Evolutionary conservation across 495 filamentous ascomycete genomes (phyloP).

Genomic region (Aspergillus sclerotiicarbonarius): DNA sequence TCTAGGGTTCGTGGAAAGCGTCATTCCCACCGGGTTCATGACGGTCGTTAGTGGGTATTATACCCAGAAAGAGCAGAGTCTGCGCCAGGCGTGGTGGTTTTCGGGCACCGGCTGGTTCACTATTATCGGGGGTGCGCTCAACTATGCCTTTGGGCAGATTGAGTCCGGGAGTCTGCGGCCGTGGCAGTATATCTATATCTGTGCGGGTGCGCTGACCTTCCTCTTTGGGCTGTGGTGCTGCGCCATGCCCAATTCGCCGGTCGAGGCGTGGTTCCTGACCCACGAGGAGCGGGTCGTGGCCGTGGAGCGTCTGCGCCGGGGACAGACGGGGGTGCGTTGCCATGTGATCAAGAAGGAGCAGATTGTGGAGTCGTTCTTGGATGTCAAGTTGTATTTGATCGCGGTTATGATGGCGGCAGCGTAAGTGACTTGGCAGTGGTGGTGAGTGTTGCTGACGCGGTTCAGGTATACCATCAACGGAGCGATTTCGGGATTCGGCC

Average conservation of each 20-base stretch:
- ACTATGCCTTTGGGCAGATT: conserved; percentile 71
- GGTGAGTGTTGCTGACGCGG: background rate
- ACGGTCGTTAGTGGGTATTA: conserved; percentile 63
- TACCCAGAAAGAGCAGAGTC: conserved; percentile 64
- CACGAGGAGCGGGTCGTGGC: conserved; percentile 51
- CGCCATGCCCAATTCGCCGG: conserved; percentile 51
- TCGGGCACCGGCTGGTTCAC: conserved; percentile 64
- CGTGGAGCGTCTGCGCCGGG: conserved; percentile 51
- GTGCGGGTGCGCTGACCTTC: conserved; percentile 63
- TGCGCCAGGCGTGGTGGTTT: conserved; percentile 71
- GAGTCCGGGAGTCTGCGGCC: conserved; percentile 48
- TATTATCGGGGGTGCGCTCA: conserved; percentile 63
- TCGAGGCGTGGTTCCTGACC: conserved; percentile 53
- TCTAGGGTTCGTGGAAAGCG: conserved; percentile 61
- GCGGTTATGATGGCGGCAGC: conserved; percentile 58
- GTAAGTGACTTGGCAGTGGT: conserved; percentile 24
- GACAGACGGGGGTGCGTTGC: conserved; percentile 53
- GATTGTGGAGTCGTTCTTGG: conserved; percentile 46
- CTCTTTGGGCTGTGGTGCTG: conserved; percentile 64
- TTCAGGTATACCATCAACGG: conserved; percentile 69
- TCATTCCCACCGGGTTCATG: conserved; percentile 70
- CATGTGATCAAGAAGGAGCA: conserved; percentile 51
- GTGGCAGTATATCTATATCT: conserved; percentile 70
- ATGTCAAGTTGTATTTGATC: conserved; percentile 53
- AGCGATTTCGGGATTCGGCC: conserved; percentile 73